phyloP scores from a whole-genome alignment of 164 flowering plant species.

The Malania oleifera region DNA sequence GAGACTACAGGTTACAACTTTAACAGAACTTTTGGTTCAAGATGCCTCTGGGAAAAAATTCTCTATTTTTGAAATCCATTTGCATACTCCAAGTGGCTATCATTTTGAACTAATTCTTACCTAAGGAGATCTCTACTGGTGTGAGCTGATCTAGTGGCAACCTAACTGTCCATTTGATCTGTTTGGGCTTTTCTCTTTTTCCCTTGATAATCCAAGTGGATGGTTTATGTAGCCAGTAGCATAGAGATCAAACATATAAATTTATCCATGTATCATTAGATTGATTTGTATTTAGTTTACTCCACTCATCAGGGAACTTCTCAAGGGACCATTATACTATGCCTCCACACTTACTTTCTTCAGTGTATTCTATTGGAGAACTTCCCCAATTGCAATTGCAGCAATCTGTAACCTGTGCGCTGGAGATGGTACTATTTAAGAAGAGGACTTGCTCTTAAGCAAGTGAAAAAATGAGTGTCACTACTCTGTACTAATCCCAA shows the following conservation, averaged over 20 bases:
- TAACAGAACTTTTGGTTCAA: background rate
- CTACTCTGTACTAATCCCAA: too few species aligned
- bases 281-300: constrained; percentile 2
- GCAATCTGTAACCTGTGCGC: constrained; percentile 87
- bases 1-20: constrained; percentile 62
- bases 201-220: too few species aligned
- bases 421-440: constrained; percentile 77
- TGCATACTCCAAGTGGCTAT: background rate
- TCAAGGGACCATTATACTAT: constrained; percentile 88
- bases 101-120: constrained; percentile 1
- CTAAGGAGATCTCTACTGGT: background rate
- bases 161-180: background rate
- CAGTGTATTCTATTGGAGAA: constrained; percentile 68
- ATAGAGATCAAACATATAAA: too few species aligned
- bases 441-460: background rate
- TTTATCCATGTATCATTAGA: too few species aligned
- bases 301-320: constrained; percentile 65
- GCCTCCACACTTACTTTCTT: constrained; percentile 61
- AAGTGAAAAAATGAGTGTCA: constrained; percentile 1
- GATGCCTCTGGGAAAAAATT: background rate
- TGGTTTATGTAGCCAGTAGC: too few species aligned
- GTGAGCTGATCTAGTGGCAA: background rate
- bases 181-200: too few species aligned
- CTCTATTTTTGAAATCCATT: too few species aligned
- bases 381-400: constrained; percentile 73